Evolutionary conservation across 1,284 basidiomycete genomes (phyloP).

Genomic region (Tausonia pullulans): DNA sequence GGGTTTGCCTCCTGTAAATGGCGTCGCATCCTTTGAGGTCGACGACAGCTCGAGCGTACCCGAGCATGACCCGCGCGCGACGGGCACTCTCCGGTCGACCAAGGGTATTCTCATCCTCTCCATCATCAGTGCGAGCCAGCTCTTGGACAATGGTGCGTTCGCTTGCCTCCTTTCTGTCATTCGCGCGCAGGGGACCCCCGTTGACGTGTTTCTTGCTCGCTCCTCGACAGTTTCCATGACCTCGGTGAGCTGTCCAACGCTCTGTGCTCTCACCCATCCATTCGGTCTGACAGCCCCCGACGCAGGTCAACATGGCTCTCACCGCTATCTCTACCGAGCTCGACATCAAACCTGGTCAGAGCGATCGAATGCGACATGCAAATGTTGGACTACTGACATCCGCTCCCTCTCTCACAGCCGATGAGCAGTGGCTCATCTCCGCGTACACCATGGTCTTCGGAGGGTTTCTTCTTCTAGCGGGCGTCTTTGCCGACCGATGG

Average conservation of each 20-base stretch:
- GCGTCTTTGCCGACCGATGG: conserved; percentile 17
- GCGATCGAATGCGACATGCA: background rate
- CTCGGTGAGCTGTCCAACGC: too few relatives aligned
- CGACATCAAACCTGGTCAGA: conserved; percentile 4
- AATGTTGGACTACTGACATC: too few relatives aligned
- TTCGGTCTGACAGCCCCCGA: background rate
- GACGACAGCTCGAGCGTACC: background rate
- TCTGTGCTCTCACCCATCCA: background rate
- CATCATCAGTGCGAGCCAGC: conserved; percentile 3
- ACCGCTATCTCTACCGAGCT: conserved; percentile 9
- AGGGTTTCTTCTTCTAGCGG: conserved; percentile 18
- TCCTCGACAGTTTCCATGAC: conserved; percentile 2
- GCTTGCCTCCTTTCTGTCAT: too few relatives aligned
- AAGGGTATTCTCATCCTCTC: conserved; percentile 4
- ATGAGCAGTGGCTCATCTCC: conserved; percentile 12
- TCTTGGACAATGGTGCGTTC: conserved; percentile 11
- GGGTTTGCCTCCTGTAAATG: too few relatives aligned
- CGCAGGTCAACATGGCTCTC: conserved; percentile 16
- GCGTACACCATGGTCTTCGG: conserved; percentile 15
- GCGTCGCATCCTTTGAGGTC: background rate
- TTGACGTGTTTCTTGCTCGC: too few relatives aligned
- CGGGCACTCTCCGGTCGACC: conserved; percentile 7
- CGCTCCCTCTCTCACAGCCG: background rate
- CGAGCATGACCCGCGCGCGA: background rate
- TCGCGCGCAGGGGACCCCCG: too few relatives aligned